Base-by-base conservation (phyloP, 768 basidiomycete species). In the Suillus decipiens region DNA sequence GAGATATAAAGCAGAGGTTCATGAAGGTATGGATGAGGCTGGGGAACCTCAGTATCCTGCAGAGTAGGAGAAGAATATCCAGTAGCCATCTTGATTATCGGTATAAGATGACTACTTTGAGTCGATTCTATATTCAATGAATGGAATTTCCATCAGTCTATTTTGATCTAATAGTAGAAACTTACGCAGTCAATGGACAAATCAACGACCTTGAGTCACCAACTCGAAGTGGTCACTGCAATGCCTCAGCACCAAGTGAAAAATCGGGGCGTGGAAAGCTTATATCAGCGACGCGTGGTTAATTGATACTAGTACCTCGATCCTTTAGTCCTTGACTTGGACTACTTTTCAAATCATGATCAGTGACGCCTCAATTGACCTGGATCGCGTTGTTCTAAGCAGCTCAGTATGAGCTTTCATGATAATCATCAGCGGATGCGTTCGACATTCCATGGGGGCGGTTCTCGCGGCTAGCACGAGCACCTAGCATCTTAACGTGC, bases 1-100 rank as follows among this genome's bases (percentile, higher is more conserved):
- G 93, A 86, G 75, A 95, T 88, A 79, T 93, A 89, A 53, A 95
- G 80, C 64, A 91, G 72, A 22, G 93, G 90, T 71, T 94, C 91
- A 72, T 90, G 89, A 67, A 95, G 85, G 78, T 92, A 93, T 37
- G 93, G 93, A 71, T 95, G 93, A 61, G 84, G 84, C 61, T 76
- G 74, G 64, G 72, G 73, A 53, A 64, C 67, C 59, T 74, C 74
- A 50, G 59, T 64, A 64, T 76, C 72, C 71, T 71, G 75, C 59
- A 71, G n/a, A 31, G 69, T 67, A 39, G 73, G 73, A 45, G 74
- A 72, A 63, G 68, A 66, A 67, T 76, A 76, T 75, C 74, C 74
- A 61, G 74, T 75, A 63, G 74, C 72, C 74, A 75, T 75, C 75
- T 62, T 67, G 74, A 75, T 70, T 64, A 75, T 76, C 74, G 68